phyloP scores from a whole-genome alignment of 225 moss, liverwort and hornwort genomes.

The Pseudisothecium myosuroides region DNA sequence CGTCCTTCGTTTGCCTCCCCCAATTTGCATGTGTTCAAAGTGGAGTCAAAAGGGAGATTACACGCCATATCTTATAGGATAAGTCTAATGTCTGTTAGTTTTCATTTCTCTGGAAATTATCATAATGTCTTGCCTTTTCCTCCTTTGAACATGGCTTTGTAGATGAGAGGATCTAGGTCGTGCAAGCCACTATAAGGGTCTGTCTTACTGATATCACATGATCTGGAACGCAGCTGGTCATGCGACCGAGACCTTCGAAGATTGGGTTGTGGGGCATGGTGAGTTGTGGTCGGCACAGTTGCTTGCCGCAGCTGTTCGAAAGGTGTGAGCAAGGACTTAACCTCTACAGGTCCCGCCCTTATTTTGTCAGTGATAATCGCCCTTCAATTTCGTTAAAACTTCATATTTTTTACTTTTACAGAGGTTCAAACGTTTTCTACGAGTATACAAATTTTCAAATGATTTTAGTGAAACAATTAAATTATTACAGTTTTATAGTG shows the following conservation, averaged over 20 bases:
- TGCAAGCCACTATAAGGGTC: not conserved
- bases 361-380: not conserved
- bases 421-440: not conserved
- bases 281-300: constrained; percentile 95
- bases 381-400: not conserved
- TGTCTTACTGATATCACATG: not conserved
- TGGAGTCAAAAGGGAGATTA: not conserved
- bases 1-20: not conserved
- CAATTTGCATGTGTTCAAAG: not conserved
- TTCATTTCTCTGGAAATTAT: not conserved
- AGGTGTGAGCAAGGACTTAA: constrained; percentile 37
- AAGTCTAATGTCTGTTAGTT: not conserved
- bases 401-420: not conserved
- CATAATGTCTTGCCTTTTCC: not conserved
- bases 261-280: constrained; percentile 93
- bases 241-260: constrained; percentile 80
- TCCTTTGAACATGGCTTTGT: not conserved
- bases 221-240: constrained; percentile 65
- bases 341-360: not conserved
- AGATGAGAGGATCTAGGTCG: not conserved
- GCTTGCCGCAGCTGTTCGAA: constrained; percentile 83
- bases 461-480: not conserved
- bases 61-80: not conserved
- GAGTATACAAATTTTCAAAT: not conserved
- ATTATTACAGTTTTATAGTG: not conserved